These are phyloP conservation scores for Polyporus tsugae DNA, from an alignment of 1,284 basidiomycete genomes.

Conservation along the genomic window DNA sequence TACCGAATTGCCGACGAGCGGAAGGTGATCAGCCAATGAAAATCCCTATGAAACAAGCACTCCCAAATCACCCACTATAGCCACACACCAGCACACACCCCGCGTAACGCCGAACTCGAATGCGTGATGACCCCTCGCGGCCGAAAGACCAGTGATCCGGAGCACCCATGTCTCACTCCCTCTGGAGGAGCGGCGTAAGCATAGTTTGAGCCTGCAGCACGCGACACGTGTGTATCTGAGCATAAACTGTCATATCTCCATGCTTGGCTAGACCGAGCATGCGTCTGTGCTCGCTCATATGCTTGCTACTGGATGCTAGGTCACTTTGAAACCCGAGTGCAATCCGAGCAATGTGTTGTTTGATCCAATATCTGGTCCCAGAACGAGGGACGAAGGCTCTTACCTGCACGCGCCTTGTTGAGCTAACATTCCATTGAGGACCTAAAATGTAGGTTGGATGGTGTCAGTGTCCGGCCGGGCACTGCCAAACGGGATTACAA, in stretches of 20 bases:
- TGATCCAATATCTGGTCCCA: not conserved
- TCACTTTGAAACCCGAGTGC: not conserved
- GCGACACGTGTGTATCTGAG: not conserved
- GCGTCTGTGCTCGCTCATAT: not conserved
- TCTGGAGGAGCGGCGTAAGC: not conserved
- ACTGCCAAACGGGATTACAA: slow-evolving; percentile 4
- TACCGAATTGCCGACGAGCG: not conserved
- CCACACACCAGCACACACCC: not conserved
- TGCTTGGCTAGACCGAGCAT: not conserved
- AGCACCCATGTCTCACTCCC: not conserved
- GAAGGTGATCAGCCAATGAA: not conserved
- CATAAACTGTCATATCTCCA: not conserved
- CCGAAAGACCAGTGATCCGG: not conserved
- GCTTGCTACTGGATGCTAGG: not conserved
- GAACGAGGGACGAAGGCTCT: not conserved
- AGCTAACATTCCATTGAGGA: not conserved
- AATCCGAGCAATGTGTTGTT: not conserved
- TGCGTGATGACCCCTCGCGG: not conserved
- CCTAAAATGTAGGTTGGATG: not conserved
- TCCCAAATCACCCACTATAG: not conserved
- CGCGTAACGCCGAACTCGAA: not conserved
- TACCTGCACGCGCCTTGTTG: slow-evolving; percentile 1
- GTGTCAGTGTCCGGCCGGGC: not conserved
- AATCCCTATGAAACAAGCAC: not conserved
- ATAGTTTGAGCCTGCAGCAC: not conserved